Percentiles rank a stretch among this genome's conserved stretches.
Evolutionary conservation across 2,329 filamentous ascomycete species (phyloP).

Genomic region (Pseudopyricularia javanii): DNA sequence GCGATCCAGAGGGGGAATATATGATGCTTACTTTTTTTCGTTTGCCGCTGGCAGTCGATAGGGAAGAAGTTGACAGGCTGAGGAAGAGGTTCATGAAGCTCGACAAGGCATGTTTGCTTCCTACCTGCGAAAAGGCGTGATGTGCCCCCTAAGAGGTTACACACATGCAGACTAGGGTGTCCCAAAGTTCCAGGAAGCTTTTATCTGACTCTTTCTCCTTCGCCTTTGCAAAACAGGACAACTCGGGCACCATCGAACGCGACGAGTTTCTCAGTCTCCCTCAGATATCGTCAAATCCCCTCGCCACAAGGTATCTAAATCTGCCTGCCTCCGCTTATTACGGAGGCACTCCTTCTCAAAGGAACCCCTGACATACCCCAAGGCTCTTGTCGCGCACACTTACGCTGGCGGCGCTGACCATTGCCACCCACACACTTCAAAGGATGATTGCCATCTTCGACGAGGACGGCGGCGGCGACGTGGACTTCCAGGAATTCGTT

Average conservation of each 20-base stretch:
- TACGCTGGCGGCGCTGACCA: background rate
- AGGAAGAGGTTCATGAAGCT: conserved; percentile 99
- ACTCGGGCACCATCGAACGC: conserved; percentile 95
- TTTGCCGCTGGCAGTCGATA: conserved; percentile 55
- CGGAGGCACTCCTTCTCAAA: background rate
- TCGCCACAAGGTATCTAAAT: conserved; percentile 66
- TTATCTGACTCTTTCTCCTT: background rate
- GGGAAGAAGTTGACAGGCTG: conserved; percentile 90
- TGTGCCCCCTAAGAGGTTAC: too few relatives aligned
- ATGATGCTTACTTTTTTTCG: background rate
- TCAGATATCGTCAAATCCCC: conserved; percentile 93
- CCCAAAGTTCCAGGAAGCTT: too few relatives aligned
- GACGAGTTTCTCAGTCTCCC: conserved; percentile 96
- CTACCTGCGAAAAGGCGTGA: too few relatives aligned
- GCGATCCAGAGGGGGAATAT: background rate
- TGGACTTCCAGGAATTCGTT: conserved; percentile 98
- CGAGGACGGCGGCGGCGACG: conserved; percentile 92
- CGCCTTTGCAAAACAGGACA: conserved; percentile 52
- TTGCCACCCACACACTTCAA: conserved; percentile 3
- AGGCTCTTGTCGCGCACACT: background rate
- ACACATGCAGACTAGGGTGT: too few relatives aligned
- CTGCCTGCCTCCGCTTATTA: background rate
- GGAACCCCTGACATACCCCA: background rate
- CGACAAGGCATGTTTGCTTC: conserved; percentile 77
- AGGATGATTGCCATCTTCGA: conserved; percentile 99